Evolutionary conservation across 2,329 filamentous ascomycete species (phyloP).

Genomic region (Fusarium transvaalense): DNA sequence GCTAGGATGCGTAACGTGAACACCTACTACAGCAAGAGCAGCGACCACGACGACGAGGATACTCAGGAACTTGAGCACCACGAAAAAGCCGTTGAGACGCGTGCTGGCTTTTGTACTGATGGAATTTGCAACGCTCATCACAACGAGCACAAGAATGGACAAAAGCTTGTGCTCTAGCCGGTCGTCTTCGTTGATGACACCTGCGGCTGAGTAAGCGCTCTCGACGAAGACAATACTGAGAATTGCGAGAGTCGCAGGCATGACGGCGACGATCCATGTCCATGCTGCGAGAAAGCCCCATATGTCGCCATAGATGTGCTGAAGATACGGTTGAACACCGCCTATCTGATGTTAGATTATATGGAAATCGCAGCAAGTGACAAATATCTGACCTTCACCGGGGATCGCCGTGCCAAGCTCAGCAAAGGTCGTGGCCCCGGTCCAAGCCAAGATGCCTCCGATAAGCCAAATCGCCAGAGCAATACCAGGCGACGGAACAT

Average conservation of each 20-base stretch:
- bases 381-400: conserved; percentile 61
- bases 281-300: conserved; percentile 74
- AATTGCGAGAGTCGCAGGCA: conserved; percentile 74
- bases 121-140: conserved; percentile 65
- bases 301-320: conserved; percentile 70
- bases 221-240: conserved; percentile 73
- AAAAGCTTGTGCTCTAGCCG: conserved; percentile 64
- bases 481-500: conserved; percentile 71
- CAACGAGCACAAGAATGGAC: conserved; percentile 61
- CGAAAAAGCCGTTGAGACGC: conserved; percentile 67
- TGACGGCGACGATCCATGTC: conserved; percentile 74
- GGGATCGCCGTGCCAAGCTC: conserved; percentile 74
- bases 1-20: conserved; percentile 56
- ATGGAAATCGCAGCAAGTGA: not conserved
- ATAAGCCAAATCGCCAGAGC: conserved; percentile 72
- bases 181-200: conserved; percentile 59
- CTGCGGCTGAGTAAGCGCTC: conserved; percentile 67
- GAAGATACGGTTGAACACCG: conserved; percentile 72
- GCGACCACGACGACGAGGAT: conserved; percentile 64
- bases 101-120: conserved; percentile 69
- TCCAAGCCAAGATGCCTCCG: conserved; percentile 73
- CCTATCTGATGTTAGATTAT: conserved; percentile 51
- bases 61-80: conserved; percentile 64
- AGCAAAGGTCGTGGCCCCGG: conserved; percentile 71
- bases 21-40: conserved; percentile 60